A percentile compares a stretch with the other conserved stretches of the same genome.
These are phyloP conservation scores for Diophrys sp. DNA, from an alignment of 73 alveolate species.

Conservation along the genomic window DNA sequence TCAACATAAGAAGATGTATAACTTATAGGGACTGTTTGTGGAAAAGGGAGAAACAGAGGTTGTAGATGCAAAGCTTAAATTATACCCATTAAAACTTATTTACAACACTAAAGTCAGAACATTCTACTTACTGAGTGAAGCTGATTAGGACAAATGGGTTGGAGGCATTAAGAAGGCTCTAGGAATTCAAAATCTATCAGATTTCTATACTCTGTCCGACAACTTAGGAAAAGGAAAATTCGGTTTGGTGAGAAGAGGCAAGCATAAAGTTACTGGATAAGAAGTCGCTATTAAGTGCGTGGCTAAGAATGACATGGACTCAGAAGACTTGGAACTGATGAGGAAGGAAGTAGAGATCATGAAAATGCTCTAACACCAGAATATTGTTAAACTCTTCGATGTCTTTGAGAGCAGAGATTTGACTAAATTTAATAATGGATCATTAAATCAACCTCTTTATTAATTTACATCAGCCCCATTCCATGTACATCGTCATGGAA, in stretches of 20 bases:
- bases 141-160: conserved; percentile 26
- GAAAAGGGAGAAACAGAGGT: conserved; percentile 44
- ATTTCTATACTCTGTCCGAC: conserved; percentile 68
- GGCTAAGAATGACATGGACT: conserved; percentile 30
- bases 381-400: conserved; percentile 76
- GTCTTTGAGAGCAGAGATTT: conserved; percentile 72
- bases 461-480: too few species aligned
- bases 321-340: conserved; percentile 43
- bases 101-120: conserved; percentile 49
- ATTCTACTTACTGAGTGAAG: conserved; percentile 42
- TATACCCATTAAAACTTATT: conserved; percentile 48
- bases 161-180: conserved; percentile 43
- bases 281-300: conserved; percentile 58
- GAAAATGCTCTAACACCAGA: conserved; percentile 86
- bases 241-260: conserved; percentile 77
- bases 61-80: conserved; percentile 18
- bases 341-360: conserved; percentile 82
- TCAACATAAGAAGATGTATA: conserved; percentile 58
- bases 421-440: too few species aligned
- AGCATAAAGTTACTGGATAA: conserved; percentile 68
- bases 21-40: conserved; percentile 37
- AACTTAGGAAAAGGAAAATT: conserved; percentile 85
- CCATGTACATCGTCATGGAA: conserved; percentile 82
- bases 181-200: conserved; percentile 66
- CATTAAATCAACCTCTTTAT: too few species aligned